phyloP scores from a whole-genome alignment of 768 basidiomycete species.

The Psilocybe cyanescens region DNA sequence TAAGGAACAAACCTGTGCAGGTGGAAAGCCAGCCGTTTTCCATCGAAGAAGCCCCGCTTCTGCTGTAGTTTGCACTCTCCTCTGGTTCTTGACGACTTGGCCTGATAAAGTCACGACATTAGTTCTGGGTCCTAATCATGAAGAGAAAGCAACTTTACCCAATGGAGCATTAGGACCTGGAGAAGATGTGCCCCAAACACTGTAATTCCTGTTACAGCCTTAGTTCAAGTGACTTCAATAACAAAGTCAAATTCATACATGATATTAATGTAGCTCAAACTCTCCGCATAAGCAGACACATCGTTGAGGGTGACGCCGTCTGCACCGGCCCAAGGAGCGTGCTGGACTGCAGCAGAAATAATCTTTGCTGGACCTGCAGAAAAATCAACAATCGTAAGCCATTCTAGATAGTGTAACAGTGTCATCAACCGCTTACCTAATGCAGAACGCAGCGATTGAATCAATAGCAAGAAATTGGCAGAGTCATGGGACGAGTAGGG shows the following conservation, averaged over 20 bases:
- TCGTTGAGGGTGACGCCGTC: conserved; percentile 63
- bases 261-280: conserved; percentile 68
- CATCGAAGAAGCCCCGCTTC: conserved; percentile 62
- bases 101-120: conserved; percentile 39
- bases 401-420: background rate
- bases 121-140: background rate
- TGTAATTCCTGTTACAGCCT: conserved; percentile 66
- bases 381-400: background rate
- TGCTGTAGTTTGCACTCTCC: conserved; percentile 63
- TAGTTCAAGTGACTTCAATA: background rate
- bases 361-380: conserved; percentile 51
- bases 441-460: conserved; percentile 55
- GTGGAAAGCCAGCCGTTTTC: conserved; percentile 66
- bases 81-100: conserved; percentile 11
- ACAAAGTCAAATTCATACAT: conserved; percentile 43
- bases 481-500: conserved; percentile 57
- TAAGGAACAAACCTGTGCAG: conserved; percentile 42
- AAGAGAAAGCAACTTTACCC: conserved; percentile 25
- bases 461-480: conserved; percentile 62
- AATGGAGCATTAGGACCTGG: conserved; percentile 76
- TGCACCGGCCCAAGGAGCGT: conserved; percentile 64
- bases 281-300: conserved; percentile 64
- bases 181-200: conserved; percentile 62
- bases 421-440: conserved; percentile 40
- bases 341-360: conserved; percentile 71